Percentiles rank a stretch among this genome's conserved stretches.
phyloP scores from a whole-genome alignment of 139 green algal species.

The Picochlorum sp. region DNA sequence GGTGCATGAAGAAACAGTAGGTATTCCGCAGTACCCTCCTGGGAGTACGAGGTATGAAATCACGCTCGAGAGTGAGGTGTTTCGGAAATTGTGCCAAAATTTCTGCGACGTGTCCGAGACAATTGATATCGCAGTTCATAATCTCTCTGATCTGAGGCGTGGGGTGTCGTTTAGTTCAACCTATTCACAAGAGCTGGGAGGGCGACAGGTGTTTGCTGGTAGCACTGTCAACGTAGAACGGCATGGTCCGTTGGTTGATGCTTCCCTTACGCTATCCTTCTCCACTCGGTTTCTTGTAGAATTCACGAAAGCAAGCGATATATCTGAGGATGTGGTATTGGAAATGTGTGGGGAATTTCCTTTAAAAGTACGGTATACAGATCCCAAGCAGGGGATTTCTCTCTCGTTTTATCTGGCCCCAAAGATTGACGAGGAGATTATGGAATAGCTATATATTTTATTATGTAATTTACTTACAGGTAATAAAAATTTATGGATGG shows the following conservation, averaged over 20 bases:
- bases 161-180: slow-evolving; percentile 63
- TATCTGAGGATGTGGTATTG: slow-evolving; percentile 59
- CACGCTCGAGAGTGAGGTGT: slow-evolving; percentile 81
- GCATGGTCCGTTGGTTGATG: slow-evolving; percentile 75
- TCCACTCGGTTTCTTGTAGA: slow-evolving; percentile 94
- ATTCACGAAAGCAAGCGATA: slow-evolving; percentile 79
- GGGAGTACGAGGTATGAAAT: slow-evolving; percentile 60
- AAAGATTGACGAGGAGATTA: neutral
- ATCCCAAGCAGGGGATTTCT: slow-evolving; percentile 35
- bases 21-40: slow-evolving; percentile 77
- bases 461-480: neutral
- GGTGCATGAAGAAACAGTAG: slow-evolving; percentile 96
- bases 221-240: slow-evolving; percentile 51
- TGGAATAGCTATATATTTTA: neutral
- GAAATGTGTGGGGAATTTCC: slow-evolving; percentile 85
- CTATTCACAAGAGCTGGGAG: slow-evolving; percentile 67
- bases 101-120: slow-evolving; percentile 91
- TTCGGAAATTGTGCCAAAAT: slow-evolving; percentile 79
- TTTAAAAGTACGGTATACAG: slow-evolving; percentile 76
- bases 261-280: slow-evolving; percentile 92
- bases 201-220: slow-evolving; percentile 79
- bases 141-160: slow-evolving; percentile 70
- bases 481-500: neutral
- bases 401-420: neutral
- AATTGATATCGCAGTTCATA: slow-evolving; percentile 78